A percentile compares a stretch with the other conserved stretches of the same genome.
phyloP scores from a whole-genome alignment of 257 asterid species.

The Dorcoceras hygrometricum region DNA sequence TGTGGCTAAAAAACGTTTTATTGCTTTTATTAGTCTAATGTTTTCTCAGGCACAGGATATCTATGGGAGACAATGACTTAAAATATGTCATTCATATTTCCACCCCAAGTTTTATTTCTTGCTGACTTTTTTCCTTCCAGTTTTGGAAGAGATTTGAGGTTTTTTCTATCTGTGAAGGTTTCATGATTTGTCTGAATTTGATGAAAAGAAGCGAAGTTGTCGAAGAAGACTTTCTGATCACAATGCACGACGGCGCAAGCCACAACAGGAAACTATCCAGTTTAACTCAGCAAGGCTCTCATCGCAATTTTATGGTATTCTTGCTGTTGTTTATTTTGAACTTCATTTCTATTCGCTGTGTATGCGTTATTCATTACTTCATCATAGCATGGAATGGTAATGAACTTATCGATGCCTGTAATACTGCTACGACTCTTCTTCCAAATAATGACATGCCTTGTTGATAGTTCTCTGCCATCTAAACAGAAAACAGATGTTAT shows the following conservation, averaged over 20 bases:
- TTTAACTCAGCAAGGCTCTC: constrained; percentile 58
- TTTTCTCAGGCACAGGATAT: not conserved
- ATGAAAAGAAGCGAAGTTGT: constrained; percentile 92
- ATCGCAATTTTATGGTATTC: constrained; percentile 64
- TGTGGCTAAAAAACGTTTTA: not conserved
- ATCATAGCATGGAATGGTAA: not conserved
- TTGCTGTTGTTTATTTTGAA: too few relatives aligned
- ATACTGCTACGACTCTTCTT: not conserved
- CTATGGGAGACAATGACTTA: not conserved
- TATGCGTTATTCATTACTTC: not conserved
- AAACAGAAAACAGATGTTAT: not conserved
- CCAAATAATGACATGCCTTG: not conserved
- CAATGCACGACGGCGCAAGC: constrained; percentile 92
- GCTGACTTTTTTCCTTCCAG: not conserved
- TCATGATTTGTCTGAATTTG: constrained; percentile 79
- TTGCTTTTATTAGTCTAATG: not conserved
- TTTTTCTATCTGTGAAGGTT: constrained; percentile 51
- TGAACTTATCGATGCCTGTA: not conserved
- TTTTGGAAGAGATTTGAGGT: constrained; percentile 4
- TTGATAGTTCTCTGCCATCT: not conserved
- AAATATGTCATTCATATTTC: too few relatives aligned
- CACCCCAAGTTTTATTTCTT: not conserved
- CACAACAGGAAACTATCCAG: constrained; percentile 66
- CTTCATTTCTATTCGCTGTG: not conserved
- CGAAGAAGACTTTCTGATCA: constrained; percentile 88